Evolutionary conservation across 176 grass and related monocot species (phyloP), one percentile per base, ranked within the genome.

Genomic region (Chloris gayana): DNA sequence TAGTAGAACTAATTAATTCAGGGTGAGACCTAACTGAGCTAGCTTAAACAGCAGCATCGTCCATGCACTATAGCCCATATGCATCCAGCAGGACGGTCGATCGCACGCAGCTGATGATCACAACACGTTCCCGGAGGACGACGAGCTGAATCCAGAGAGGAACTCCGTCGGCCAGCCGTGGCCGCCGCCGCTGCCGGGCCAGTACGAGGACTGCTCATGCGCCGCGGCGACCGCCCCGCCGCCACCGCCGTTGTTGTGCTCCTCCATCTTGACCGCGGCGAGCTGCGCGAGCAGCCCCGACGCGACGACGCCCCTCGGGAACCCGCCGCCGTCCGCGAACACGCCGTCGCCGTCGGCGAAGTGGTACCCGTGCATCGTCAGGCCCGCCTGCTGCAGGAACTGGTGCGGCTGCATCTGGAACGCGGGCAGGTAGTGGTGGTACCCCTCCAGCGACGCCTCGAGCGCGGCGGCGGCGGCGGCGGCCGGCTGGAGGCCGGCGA

Each of bases 181-280:
- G 3, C 80, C 73, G 6, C 44, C 64, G 7, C 76, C 69, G 4
- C 45, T 74, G 2, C 81, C 69, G 8, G 75, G 31, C 85, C 95
- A 97, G 84, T 91, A 95, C 12, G 92, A 21, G 2, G 56, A 29
- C 38, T 92, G 90, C 45, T 98, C 92, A 53, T 94, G 85, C 50
- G 70, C 80, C 64, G 77, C 14, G 30, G 73, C 33, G 80, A 84
- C 82, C 45, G 76, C 63, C 0, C 50, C 77, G 2, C 24, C 49
- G 41, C 15, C 41, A 2, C 8, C 22, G 73, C 59, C 35, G 42
- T 54, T 69, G 9, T 77, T 59, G 45, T 88, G 89, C 42, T 96
- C 97, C 67, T 99, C 96, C 97, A 96, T 99, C 83, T 99, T 99
- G 73, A 99, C 85, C 8, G 96, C 92, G 4, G 95, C 92, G 27